Evolutionary conservation across 2,329 filamentous ascomycete species (phyloP).

Genomic region (Aspergillus transmontanensis): DNA sequence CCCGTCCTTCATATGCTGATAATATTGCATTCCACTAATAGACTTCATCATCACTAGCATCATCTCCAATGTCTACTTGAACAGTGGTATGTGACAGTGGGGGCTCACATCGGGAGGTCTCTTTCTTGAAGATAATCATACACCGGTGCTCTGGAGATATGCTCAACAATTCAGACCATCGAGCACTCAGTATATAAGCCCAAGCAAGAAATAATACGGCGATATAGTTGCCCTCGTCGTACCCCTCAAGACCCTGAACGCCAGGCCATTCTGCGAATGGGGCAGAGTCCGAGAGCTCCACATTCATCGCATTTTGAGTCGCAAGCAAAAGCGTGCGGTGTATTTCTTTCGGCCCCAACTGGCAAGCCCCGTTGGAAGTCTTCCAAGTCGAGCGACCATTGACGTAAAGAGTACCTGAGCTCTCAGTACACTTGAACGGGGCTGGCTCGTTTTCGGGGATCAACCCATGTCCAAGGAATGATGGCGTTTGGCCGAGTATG

Average conservation of each 20-base stretch:
- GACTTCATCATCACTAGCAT: conserved; percentile 17
- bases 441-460: conserved; percentile 7
- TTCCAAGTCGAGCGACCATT: conserved; percentile 24
- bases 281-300: conserved; percentile 20
- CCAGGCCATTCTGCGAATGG: conserved; percentile 22
- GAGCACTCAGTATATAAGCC: conserved; percentile 28
- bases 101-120: neutral
- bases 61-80: conserved; percentile 18
- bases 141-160: conserved; percentile 22
- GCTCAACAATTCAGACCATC: conserved; percentile 26
- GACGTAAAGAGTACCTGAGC: conserved; percentile 16
- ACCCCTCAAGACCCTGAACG: conserved; percentile 19
- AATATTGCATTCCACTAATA: conserved; percentile 20
- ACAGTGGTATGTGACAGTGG: conserved; percentile 6
- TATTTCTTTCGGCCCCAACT: conserved; percentile 18
- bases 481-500: conserved; percentile 17
- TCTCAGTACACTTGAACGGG: conserved; percentile 19
- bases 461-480: conserved; percentile 22
- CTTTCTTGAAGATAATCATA: conserved; percentile 8
- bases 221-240: conserved; percentile 27
- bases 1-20: conserved; percentile 16
- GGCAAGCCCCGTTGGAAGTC: conserved; percentile 19
- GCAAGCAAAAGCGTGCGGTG: conserved; percentile 18
- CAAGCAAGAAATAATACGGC: conserved; percentile 26
- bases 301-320: conserved; percentile 11